These are phyloP conservation scores for Ilex aquifolium DNA, from an alignment of 257 asterid genomes.

Conservation along the genomic window DNA sequence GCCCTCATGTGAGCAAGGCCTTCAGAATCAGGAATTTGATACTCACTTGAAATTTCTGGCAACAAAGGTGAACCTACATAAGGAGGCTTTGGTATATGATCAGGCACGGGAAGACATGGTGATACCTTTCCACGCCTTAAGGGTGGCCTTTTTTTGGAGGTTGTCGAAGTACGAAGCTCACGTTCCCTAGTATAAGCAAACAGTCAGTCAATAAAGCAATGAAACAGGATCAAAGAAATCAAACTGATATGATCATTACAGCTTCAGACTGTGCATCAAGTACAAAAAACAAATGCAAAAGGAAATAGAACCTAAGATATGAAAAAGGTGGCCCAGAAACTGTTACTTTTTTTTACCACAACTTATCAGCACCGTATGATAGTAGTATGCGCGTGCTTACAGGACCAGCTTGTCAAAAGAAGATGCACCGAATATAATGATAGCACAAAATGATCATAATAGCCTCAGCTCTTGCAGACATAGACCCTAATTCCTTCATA, in stretches of 20 bases:
- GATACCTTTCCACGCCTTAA: constrained; percentile 92
- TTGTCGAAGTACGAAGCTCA: constrained; percentile 51
- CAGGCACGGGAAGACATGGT: constrained; percentile 73
- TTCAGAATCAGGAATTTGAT: constrained; percentile 73
- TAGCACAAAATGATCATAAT: too few species aligned
- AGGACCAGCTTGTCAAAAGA: too few species aligned
- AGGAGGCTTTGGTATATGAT: constrained; percentile 79
- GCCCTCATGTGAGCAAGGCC: constrained; percentile 78
- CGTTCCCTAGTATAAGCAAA: constrained; percentile 50
- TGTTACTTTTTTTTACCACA: too few species aligned
- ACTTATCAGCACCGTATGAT: too few species aligned
- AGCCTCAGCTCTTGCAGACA: too few species aligned
- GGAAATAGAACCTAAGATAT: too few species aligned
- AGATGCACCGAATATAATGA: too few species aligned
- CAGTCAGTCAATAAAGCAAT: neutral
- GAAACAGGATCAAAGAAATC: neutral
- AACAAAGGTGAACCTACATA: constrained; percentile 53
- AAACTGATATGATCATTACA: neutral
- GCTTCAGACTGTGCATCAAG: too few species aligned
- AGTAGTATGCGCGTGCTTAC: too few species aligned
- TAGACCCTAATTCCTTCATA: too few species aligned
- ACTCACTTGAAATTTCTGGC: constrained; percentile 70
- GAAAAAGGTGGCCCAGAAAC: too few species aligned
- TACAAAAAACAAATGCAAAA: too few species aligned
- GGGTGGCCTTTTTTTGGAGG: constrained; percentile 57